Percentiles rank a stretch among this genome's conserved stretches.
These are phyloP conservation scores for Aspergillus ostianus DNA, from an alignment of 495 filamentous ascomycete genomes.

Conservation along the genomic window DNA sequence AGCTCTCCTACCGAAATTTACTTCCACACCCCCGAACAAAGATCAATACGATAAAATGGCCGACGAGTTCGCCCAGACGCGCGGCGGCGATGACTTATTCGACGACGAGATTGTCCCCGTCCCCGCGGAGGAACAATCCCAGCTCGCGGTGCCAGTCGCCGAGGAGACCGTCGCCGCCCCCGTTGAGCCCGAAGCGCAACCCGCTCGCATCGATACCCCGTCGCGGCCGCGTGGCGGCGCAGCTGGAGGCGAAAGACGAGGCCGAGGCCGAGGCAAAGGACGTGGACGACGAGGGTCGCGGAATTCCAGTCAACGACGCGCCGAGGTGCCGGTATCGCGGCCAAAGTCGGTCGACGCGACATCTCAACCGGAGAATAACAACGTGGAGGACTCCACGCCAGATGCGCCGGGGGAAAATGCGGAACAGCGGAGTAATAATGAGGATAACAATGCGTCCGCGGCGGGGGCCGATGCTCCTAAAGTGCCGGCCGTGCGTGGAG, in stretches of 20 bases:
- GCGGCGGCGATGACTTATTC: conserved; percentile 65
- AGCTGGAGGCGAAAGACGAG: conserved; percentile 37
- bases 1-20: background rate
- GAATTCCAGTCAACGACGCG: conserved; percentile 29
- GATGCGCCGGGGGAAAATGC: conserved; percentile 19
- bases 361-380: conserved; percentile 17
- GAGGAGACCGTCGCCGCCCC: conserved; percentile 16
- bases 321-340: conserved; percentile 20
- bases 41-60: too few species aligned
- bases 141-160: conserved; percentile 21
- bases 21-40: too few species aligned
- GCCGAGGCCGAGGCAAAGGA: conserved; percentile 36
- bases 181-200: conserved; percentile 15
- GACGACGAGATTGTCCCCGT: conserved; percentile 71
- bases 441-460: conserved; percentile 17
- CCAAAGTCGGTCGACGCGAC: conserved; percentile 19
- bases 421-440: conserved; percentile 26
- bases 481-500: conserved; percentile 61
- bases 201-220: conserved; percentile 19
- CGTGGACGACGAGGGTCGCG: conserved; percentile 31
- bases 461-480: conserved; percentile 32
- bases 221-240: conserved; percentile 36
- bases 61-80: conserved; percentile 63
- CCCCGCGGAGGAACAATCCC: conserved; percentile 34
- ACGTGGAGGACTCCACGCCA: conserved; percentile 11